Conservation (phyloP, 2,329 filamentous ascomycete genomes). For the Cladophialophora chaetospira region DNA sequence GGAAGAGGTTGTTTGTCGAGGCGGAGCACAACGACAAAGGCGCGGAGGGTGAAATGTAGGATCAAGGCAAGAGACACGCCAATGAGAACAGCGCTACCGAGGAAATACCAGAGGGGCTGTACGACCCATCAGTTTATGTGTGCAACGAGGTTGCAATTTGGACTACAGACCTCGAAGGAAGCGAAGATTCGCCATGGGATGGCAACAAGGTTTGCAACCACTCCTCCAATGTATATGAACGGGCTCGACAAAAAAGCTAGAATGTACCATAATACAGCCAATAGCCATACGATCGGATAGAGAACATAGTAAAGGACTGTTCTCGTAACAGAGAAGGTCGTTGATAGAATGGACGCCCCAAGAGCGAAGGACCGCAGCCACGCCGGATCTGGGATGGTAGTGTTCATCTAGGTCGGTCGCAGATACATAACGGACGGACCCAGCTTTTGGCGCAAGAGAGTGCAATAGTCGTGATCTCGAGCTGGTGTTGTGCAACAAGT, state of each 20-base stretch:
- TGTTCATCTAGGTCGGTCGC: no score
- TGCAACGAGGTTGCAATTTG: background rate
- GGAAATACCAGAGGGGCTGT: slow-evolving; percentile 54
- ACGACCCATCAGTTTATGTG: slow-evolving; percentile 11
- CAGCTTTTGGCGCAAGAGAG: no score
- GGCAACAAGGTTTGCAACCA: slow-evolving; percentile 44
- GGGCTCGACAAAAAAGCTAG: slow-evolving; percentile 48
- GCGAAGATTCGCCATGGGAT: slow-evolving; percentile 55
- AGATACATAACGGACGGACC: no score
- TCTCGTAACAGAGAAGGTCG: slow-evolving; percentile 25
- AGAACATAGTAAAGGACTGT: slow-evolving; percentile 39
- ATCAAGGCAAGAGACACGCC: slow-evolving; percentile 65
- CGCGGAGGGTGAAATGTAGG: slow-evolving; percentile 59
- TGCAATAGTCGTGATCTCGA: background rate
- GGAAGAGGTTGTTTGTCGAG: slow-evolving; percentile 26
- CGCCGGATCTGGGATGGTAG: slow-evolving; percentile 11
- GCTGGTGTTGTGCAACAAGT: slow-evolving; percentile 7
- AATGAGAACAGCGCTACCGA: slow-evolving; percentile 67
- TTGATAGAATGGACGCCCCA: slow-evolving; percentile 16
- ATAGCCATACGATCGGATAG: slow-evolving; percentile 41
- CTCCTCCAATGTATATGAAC: slow-evolving; percentile 51
- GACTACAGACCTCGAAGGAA: slow-evolving; percentile 56
- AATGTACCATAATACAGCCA: slow-evolving; percentile 43
- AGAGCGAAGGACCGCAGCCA: slow-evolving; percentile 27
- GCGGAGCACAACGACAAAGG: slow-evolving; percentile 53